phyloP scores from a whole-genome alignment of 2,329 filamentous ascomycete species.

The Leptographium radiaticola region DNA sequence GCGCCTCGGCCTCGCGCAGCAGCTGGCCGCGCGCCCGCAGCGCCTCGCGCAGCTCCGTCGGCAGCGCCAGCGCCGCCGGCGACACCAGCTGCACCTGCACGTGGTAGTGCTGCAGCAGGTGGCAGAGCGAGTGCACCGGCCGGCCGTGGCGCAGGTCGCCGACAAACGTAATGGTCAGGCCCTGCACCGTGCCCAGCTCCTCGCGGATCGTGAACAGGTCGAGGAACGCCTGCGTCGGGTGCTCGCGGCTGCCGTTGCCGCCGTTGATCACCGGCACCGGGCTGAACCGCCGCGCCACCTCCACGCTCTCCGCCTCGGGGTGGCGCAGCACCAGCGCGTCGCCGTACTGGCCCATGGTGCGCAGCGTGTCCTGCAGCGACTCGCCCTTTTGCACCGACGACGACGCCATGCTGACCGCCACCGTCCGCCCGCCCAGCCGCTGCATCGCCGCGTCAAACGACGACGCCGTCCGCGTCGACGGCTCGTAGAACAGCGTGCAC shows the following conservation, averaged over 20 bases:
- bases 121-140: conserved; percentile 88
- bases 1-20: conserved; percentile 56
- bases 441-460: conserved; percentile 99
- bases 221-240: conserved; percentile 93
- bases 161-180: conserved; percentile 88
- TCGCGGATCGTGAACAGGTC: conserved; percentile 98
- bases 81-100: conserved; percentile 87
- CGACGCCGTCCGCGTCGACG: conserved; percentile 84
- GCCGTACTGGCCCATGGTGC: conserved; percentile 85
- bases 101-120: conserved; percentile 90
- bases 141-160: conserved; percentile 89
- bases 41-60: conserved; percentile 57
- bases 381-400: conserved; percentile 94
- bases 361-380: conserved; percentile 81
- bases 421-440: conserved; percentile 77
- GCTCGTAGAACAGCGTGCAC: conserved; percentile 93
- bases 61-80: conserved; percentile 61
- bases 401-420: conserved; percentile 67
- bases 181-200: conserved; percentile 89
- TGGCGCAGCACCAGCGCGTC: conserved; percentile 95
- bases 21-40: conserved; percentile 66
- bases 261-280: conserved; percentile 92
- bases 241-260: conserved; percentile 89
- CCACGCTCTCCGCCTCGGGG: conserved; percentile 67
- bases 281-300: conserved; percentile 74